Evolutionary conservation across 148 eudicot genomes (phyloP), one percentile per base, ranked within the genome.

Genomic region (Dianthus caryophyllus): DNA sequence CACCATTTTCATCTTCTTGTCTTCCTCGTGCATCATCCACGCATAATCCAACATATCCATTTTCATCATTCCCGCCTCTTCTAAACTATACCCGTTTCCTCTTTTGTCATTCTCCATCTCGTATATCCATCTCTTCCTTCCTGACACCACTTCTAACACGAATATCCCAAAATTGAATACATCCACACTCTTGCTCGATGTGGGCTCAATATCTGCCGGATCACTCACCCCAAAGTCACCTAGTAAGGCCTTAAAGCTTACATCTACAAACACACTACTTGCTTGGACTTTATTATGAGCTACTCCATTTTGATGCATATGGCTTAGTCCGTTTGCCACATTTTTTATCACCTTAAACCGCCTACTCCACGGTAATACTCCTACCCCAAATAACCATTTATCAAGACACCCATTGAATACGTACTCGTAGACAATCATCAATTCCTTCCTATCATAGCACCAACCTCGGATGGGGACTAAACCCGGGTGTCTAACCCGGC

Each of bases 331-430:
- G 14, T 80, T 85, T 14, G 90, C 90, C 6, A 87, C 83, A 57
- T 83, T 83, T 77, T 78, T 74, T 3, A 90, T 71, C 16, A 87
- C 93, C 79, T 87, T 84, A 63, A 83, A 81, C 56, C 93, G 74
- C 33, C 96, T 66, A 20, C 70, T 82, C 96, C 96, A 90, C 0
- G 93, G 93, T 75, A 90, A 44, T 29, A 85, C 87, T 16, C 96
- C 96, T 22, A 83, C 83, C 0, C 96, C 96, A 53, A 83, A 87
- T 44, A 87, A 60, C 96, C 96, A 90, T 71, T 80, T 83, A 66
- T 85, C 90, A 17, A 90, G 79, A 53, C 88, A 82, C 0, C 90
- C 96, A 54, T 90, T 90, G 2, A 75, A 83, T 29, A 90, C 54
- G 9, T 85, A 90, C 75, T 90, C 96, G 58, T 90, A 90, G 4